Base-by-base conservation (phyloP, 176 grass and related monocot genomes). In the Paspalum notatum region DNA sequence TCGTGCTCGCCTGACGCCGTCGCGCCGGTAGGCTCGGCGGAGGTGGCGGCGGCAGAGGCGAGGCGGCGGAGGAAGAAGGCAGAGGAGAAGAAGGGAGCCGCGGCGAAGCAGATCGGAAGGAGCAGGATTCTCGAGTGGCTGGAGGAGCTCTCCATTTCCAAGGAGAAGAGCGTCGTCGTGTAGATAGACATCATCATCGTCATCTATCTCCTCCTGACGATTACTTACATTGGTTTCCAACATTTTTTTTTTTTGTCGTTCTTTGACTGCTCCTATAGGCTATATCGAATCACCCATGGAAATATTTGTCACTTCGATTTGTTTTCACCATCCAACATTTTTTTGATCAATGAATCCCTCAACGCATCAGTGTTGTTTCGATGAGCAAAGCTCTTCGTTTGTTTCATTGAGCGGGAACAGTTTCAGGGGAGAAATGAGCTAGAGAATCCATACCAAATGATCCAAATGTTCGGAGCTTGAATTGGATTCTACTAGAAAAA, bases 1-100 rank as follows among this genome's bases (percentile, higher is more conserved):
- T 85, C 71, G 12, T 88, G 90, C 82, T 79, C 90, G 8, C 78
- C 73, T 9, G 90, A 91, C 54, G 85, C 86, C 20, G 78, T 91
- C 38, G 86, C 77, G 66, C 89, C 81, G 3, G 43, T 88, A 14
- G 22, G 61, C 45, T 69, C 79, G 12, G 27, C 32, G 15, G 80
- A 88, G 67, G 77, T 71, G 12, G 85, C 68, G 5, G 43, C 61
- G 8, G n/a, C 51, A 7, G 77, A 55, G 20, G 59, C 39, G 41
- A 86, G 84, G 73, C 67, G 71, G 7, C 15, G 71, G 21, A 88
- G 40, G 14, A 88, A 69, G 78, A 88, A 57, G 16, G 83, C 64
- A 10, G 81, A 73, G 4, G 77, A 59, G 41, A 86, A 49, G 65
- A 78, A 85, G 26, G 46, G 7, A 55, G 64, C 15, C 27, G 40